Conservation (phyloP, 345 rosid genomes). For the Populus euphratica region DNA sequence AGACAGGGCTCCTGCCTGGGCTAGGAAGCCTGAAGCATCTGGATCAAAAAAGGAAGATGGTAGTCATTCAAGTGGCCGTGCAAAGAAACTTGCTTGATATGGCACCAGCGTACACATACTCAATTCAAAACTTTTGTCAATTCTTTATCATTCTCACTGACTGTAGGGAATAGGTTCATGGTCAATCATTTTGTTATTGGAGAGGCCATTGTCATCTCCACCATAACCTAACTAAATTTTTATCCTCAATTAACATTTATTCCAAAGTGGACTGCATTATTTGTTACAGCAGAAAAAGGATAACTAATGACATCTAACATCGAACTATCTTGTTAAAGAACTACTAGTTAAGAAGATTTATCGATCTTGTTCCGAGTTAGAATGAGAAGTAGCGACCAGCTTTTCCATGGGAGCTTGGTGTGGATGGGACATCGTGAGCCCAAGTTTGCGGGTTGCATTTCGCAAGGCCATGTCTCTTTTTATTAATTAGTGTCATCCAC, state of each 20-base stretch:
- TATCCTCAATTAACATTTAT: constrained; percentile 15
- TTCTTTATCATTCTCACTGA: constrained; percentile 35
- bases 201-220: constrained; percentile 42
- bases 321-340: neutral
- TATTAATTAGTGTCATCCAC: no score
- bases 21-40: constrained; percentile 83
- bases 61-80: constrained; percentile 75
- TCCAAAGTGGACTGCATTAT: constrained; percentile 6
- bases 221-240: constrained; percentile 18
- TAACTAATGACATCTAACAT: constrained; percentile 10
- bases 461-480: no score
- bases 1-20: constrained; percentile 99
- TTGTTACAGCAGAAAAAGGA: constrained; percentile 7
- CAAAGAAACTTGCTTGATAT: constrained; percentile 85
- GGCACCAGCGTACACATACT: constrained; percentile 5
- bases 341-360: neutral
- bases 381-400: neutral
- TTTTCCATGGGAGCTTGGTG: neutral
- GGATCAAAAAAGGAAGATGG: constrained; percentile 84
- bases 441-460: neutral
- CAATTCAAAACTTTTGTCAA: constrained; percentile 6
- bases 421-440: neutral
- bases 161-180: constrained; percentile 17
- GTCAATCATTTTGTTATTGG: constrained; percentile 25
- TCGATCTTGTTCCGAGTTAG: neutral